Conservation (phyloP, 2,329 filamentous ascomycete species). For the Venturia pyrina region DNA sequence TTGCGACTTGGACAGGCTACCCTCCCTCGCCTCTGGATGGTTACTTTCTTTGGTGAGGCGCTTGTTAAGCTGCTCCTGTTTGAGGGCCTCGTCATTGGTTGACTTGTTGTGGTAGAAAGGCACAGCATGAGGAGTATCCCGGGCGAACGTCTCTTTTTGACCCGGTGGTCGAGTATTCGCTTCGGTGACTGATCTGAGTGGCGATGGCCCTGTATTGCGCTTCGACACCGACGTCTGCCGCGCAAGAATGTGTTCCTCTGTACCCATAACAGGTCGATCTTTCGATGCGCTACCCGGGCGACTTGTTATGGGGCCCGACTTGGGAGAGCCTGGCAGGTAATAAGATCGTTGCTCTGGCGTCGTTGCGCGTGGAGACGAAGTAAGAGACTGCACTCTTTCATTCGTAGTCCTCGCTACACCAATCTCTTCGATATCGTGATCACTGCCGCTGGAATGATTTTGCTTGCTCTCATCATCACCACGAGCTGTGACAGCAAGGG, state of each 20-base stretch:
- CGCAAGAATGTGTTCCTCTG: constrained; percentile 6
- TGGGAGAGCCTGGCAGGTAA: constrained; percentile 9
- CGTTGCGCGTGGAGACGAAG: constrained; percentile 13
- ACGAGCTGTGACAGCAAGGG: constrained; percentile 18
- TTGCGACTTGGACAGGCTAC: background rate
- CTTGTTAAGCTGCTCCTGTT: background rate
- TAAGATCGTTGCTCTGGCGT: constrained; percentile 12
- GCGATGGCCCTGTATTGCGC: constrained; percentile 7
- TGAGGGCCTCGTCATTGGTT: background rate
- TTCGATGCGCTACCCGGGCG: background rate
- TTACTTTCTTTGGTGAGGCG: background rate
- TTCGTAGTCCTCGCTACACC: constrained; percentile 35
- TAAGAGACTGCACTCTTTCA: constrained; percentile 19
- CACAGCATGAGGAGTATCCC: constrained; percentile 10
- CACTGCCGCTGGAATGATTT: background rate
- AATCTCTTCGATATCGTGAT: constrained; percentile 23
- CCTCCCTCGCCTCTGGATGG: background rate
- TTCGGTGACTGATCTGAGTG: constrained; percentile 4
- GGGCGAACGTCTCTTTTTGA: background rate
- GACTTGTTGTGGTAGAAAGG: constrained; percentile 9
- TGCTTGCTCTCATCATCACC: constrained; percentile 15
- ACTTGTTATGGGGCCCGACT: background rate
- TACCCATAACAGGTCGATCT: background rate
- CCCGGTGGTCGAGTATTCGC: background rate
- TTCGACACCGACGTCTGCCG: background rate